Conservation (phyloP, 1,139 yeast species). For the Blastobotrys raffinosifermentans region DNA sequence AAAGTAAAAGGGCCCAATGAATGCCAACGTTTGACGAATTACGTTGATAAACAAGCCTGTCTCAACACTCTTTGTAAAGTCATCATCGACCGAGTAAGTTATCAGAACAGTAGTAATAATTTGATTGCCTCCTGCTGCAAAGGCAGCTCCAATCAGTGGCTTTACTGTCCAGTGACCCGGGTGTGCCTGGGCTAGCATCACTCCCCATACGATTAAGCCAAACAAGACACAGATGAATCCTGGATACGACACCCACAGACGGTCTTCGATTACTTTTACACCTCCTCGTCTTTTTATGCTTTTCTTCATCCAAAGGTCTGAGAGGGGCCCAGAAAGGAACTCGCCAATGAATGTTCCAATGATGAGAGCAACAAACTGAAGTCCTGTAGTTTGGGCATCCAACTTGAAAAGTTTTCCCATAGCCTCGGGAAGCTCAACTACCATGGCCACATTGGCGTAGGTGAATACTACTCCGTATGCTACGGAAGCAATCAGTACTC, state of each 20-base stretch:
- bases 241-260: slow-evolving; percentile 26
- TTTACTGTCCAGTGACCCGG: slow-evolving; percentile 26
- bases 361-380: slow-evolving; percentile 28
- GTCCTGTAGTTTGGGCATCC: slow-evolving; percentile 26
- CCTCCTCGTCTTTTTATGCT: slow-evolving; percentile 17
- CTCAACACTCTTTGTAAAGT: not conserved
- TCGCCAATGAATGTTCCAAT: slow-evolving; percentile 30
- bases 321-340: slow-evolving; percentile 27
- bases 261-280: slow-evolving; percentile 21
- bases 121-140: slow-evolving; percentile 30
- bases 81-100: not conserved
- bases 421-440: slow-evolving; percentile 30
- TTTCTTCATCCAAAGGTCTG: slow-evolving; percentile 30
- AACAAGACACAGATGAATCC: slow-evolving; percentile 26
- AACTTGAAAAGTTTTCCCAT: slow-evolving; percentile 25
- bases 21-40: not conserved
- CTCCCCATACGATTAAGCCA: slow-evolving; percentile 30
- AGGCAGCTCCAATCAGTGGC: slow-evolving; percentile 30
- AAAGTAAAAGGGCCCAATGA: slow-evolving; percentile 1
- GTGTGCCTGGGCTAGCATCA: slow-evolving; percentile 23
- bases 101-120: slow-evolving; percentile 24
- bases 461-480: slow-evolving; percentile 27
- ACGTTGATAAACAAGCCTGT: slow-evolving; percentile 1
- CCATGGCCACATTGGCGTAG: slow-evolving; percentile 27
- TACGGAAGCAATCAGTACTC: slow-evolving; percentile 18